Evolutionary conservation across 331 rosid genomes (phyloP), one percentile per base, ranked within the genome.

Genomic region (Quercus phellos): DNA sequence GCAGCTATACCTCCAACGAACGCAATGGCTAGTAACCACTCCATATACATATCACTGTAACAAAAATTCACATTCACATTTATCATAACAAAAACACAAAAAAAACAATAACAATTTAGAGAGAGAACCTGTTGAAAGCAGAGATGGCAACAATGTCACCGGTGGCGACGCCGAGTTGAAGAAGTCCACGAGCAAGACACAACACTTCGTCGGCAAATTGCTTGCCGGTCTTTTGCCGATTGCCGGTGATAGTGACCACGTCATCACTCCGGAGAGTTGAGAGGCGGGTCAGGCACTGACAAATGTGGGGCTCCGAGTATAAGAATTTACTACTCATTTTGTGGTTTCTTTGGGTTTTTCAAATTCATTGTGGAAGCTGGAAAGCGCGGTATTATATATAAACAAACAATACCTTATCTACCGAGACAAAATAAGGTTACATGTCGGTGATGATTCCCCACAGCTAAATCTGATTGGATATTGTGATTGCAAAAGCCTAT

Each of bases 1-100:
- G 98, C 93, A 67, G 85, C 87, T 78, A 94, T 84, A 22, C 89
- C 97, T 71, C 99, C 99, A 73, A 90, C 87, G 78, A 87, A 91
- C 53, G 99, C 95, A 84, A 89, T 83, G 35, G 99, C 99, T 71
- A 92, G 88, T 64, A 94, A 82, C 98, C 97, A 94, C 84, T 89
- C 93, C 80, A 91, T 85, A 79, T 94, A 88, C 86, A 79, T 79
- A 77, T 91, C 99, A 82, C 98, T 94, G 88, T 5, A 68, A 70
- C 55, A 21, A 42, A 54, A 46, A 34, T 67, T 67, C 10, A 26
- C 74, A 35, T 66, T 61, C 66, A 6, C 2, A 12, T 53, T 26
- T 66, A n/a, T 19, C 32, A 63, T 18, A 24, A 32, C 13, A 51
- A 56, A 69, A 69, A 21, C 3, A 17, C 8, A 75, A 32, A 17